A percentile compares a stretch with the other conserved stretches of the same genome.
Conservation (phyloP, 2,329 filamentous ascomycete species). For the Pseudogymnoascus verrucosus region DNA sequence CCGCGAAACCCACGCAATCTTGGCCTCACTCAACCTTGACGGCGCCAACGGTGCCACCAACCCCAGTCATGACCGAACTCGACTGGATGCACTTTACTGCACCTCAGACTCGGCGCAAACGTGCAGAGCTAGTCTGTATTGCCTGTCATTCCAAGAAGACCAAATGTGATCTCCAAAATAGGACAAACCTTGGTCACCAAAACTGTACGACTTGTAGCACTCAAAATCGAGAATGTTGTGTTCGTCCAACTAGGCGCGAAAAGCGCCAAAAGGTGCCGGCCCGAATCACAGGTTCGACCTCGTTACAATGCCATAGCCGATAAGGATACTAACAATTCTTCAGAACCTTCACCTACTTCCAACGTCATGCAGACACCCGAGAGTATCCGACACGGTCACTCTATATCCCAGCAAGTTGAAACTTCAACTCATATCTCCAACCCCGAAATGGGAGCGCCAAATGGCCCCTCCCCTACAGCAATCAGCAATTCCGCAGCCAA, state of each 20-base stretch:
- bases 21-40: background rate
- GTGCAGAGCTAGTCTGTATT: slow-evolving; percentile 27
- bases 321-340: background rate
- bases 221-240: slow-evolving; percentile 24
- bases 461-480: background rate
- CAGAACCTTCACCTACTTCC: background rate
- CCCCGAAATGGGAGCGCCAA: background rate
- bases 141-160: slow-evolving; percentile 31
- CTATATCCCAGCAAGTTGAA: background rate
- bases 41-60: background rate
- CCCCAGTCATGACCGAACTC: background rate
- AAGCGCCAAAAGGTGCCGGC: background rate
- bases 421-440: background rate
- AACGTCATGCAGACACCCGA: background rate
- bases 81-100: slow-evolving; percentile 29
- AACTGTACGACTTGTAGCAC: slow-evolving; percentile 16
- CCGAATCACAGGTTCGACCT: background rate
- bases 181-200: background rate
- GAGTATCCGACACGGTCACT: background rate
- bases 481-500: background rate
- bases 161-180: slow-evolving; percentile 29
- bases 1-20: background rate
- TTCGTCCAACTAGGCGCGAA: background rate
- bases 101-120: slow-evolving; percentile 27
- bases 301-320: background rate